Evolutionary conservation across 345 rosid genomes (phyloP).

Genomic region (Trapa bicornis): DNA sequence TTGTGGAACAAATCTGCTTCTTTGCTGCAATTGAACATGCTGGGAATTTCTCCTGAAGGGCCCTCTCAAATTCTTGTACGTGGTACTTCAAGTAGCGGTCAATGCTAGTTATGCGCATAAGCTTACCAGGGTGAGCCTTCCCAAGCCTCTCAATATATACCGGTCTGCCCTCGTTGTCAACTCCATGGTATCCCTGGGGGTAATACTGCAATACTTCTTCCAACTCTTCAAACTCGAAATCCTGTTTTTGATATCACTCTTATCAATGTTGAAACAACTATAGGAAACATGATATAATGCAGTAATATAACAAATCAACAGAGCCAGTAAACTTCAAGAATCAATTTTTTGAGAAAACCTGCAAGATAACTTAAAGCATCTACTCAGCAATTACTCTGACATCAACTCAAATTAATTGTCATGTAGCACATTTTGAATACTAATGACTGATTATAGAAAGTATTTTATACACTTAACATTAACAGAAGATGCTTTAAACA

Average conservation of each 20-base stretch:
- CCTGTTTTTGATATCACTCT: conserved; percentile 24
- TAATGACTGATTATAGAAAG: no score
- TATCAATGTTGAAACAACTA: neutral
- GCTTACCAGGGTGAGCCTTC: conserved; percentile 75
- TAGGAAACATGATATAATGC: no score
- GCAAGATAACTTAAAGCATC: no score
- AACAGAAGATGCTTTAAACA: no score
- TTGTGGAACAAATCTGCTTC: conserved; percentile 57
- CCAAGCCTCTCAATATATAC: conserved; percentile 93
- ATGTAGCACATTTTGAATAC: no score
- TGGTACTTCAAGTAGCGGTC: conserved; percentile 87
- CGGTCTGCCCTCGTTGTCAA: conserved; percentile 93
- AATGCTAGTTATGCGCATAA: conserved; percentile 67
- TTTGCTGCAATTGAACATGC: conserved; percentile 91
- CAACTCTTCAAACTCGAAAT: conserved; percentile 79
- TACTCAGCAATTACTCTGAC: no score
- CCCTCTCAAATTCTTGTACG: conserved; percentile 92
- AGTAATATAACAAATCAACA: no score
- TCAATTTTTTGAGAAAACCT: no score
- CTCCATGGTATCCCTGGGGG: conserved; percentile 97
- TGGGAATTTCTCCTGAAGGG: conserved; percentile 74
- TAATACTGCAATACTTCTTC: conserved; percentile 86
- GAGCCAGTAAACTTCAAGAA: no score
- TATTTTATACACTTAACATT: no score
- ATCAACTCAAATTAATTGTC: no score